These are phyloP conservation scores for Suhomyces taliae DNA, from an alignment of 1,139 yeast genomes.

Conservation along the genomic window DNA sequence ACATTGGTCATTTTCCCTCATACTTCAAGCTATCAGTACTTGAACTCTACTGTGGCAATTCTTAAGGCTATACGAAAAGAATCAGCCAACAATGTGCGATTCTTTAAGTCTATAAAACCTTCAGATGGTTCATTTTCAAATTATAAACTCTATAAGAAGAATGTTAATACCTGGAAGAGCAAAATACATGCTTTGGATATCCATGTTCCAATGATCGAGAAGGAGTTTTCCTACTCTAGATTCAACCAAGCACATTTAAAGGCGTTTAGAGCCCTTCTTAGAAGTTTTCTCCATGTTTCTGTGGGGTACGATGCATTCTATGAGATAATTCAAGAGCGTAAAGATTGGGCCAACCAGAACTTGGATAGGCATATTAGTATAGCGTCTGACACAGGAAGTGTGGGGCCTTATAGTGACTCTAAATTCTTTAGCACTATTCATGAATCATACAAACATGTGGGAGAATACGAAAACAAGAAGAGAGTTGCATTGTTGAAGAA, in stretches of 20 bases:
- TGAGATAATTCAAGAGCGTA: conserved; percentile 30
- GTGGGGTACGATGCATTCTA: conserved; percentile 35
- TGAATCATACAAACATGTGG: conserved; percentile 34
- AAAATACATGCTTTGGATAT: conserved; percentile 23
- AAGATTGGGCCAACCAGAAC: conserved; percentile 18
- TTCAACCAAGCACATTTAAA: conserved; percentile 31
- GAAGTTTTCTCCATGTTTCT: conserved; percentile 24
- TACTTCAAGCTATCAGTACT: conserved; percentile 28
- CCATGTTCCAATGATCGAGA: conserved; percentile 20
- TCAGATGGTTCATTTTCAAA: conserved; percentile 27
- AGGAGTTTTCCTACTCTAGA: conserved; percentile 32
- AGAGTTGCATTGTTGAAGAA: conserved; percentile 23
- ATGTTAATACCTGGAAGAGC: conserved; percentile 21
- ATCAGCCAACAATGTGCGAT: conserved; percentile 22
- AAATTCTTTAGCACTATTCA: conserved; percentile 28
- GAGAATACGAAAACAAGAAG: conserved; percentile 27
- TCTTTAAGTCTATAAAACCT: conserved; percentile 31
- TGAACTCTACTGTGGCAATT: conserved; percentile 19
- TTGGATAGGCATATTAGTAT: conserved; percentile 18
- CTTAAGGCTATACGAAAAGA: conserved; percentile 18
- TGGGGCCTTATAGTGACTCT: conserved; percentile 18
- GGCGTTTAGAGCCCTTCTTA: conserved; percentile 26
- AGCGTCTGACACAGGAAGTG: conserved; percentile 14
- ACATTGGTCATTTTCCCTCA: conserved; percentile 30
- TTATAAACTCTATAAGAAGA: conserved; percentile 21